These are phyloP conservation scores for Pseudogymnoascus sp. DNA, from an alignment of 2,329 filamentous ascomycete species.

Conservation along the genomic window DNA sequence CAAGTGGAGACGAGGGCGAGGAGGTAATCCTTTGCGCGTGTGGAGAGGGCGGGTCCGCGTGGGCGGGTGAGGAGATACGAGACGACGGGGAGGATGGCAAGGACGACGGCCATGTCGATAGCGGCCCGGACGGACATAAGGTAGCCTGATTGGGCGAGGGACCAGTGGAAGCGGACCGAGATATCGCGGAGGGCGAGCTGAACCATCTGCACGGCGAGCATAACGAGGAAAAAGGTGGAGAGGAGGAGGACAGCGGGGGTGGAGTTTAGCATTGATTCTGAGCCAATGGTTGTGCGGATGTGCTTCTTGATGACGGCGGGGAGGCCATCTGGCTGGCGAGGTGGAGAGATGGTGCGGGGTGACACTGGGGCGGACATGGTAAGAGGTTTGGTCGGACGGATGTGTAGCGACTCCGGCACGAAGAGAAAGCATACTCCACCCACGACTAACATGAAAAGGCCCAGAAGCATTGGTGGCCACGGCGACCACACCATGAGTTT, in stretches of 20 bases:
- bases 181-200: slow-evolving; percentile 22
- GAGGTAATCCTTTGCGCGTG: slow-evolving; percentile 21
- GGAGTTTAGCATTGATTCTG: slow-evolving; percentile 21
- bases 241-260: slow-evolving; percentile 25
- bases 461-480: slow-evolving; percentile 21
- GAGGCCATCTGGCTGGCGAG: not conserved
- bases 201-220: slow-evolving; percentile 15
- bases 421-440: slow-evolving; percentile 20
- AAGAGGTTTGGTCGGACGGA: slow-evolving; percentile 11
- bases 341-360: not conserved
- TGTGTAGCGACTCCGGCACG: slow-evolving; percentile 27
- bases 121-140: slow-evolving; percentile 23
- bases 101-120: slow-evolving; percentile 21
- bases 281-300: slow-evolving; percentile 15
- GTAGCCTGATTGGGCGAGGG: slow-evolving; percentile 18
- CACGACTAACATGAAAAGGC: slow-evolving; percentile 12
- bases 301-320: slow-evolving; percentile 11
- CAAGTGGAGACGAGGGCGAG: slow-evolving; percentile 19
- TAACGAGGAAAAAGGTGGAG: slow-evolving; percentile 17
- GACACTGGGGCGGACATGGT: not conserved
- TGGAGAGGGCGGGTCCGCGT: slow-evolving; percentile 10
- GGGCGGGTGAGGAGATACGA: slow-evolving; percentile 17
- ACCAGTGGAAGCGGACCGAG: slow-evolving; percentile 21
- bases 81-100: slow-evolving; percentile 19
- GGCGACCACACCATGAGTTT: slow-evolving; percentile 28